Evolutionary conservation across 768 basidiomycete species (phyloP).

Genomic region (Pulveroboletus ravenelii): DNA sequence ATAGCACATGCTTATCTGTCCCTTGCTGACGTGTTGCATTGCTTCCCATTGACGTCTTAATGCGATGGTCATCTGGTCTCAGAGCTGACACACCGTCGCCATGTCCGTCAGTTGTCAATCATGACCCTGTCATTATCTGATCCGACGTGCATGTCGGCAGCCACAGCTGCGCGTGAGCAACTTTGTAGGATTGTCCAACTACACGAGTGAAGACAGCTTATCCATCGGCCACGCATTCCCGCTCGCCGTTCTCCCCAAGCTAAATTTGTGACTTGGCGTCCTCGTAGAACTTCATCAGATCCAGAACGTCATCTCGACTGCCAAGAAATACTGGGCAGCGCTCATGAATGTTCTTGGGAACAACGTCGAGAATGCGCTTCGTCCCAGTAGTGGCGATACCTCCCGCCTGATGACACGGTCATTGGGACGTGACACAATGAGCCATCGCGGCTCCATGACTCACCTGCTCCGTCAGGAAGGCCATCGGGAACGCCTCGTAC

Average conservation of each 20-base stretch:
- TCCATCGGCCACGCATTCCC: not conserved
- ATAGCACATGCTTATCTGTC: not conserved
- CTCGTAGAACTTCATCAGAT: conserved; percentile 83
- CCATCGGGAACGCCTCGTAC: conserved; percentile 99
- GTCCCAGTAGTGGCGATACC: conserved; percentile 95
- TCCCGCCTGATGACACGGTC: conserved; percentile 60
- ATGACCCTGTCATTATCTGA: not conserved
- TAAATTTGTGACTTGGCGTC: conserved; percentile 20
- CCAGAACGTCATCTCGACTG: conserved; percentile 87
- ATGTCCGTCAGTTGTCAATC: not conserved
- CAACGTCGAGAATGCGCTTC: conserved; percentile 88
- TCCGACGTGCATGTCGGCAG: not conserved
- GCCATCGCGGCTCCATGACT: conserved; percentile 13
- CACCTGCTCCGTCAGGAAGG: conserved; percentile 89
- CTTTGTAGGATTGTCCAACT: not conserved
- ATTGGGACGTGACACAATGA: not conserved
- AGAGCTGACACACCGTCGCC: too few relatives aligned
- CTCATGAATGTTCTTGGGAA: conserved; percentile 84
- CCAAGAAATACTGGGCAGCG: conserved; percentile 93
- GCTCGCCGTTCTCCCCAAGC: not conserved
- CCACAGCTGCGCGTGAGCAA: not conserved
- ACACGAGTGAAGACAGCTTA: conserved; percentile 5
- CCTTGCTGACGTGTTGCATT: not conserved
- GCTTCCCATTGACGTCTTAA: not conserved
- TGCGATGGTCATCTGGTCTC: not conserved